phyloP scores from a whole-genome alignment of 176 grass and related monocot genomes.

The Urochloa ruziziensis region DNA sequence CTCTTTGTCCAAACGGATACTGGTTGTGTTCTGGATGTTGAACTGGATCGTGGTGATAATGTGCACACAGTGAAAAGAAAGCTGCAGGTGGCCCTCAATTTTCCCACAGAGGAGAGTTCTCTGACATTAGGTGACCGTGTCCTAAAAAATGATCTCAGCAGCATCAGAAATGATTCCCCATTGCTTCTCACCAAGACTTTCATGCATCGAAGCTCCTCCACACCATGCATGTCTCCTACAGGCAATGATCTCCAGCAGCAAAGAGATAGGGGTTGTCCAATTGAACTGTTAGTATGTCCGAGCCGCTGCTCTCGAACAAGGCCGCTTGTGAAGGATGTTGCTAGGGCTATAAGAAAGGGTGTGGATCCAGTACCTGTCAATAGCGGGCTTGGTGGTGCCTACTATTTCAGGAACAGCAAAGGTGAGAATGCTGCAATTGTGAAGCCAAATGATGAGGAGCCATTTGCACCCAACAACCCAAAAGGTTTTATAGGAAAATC shows the following conservation, averaged over 20 bases:
- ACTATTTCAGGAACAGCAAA: slow-evolving; percentile 68
- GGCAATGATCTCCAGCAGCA: slow-evolving; percentile 56
- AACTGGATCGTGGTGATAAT: slow-evolving; percentile 62
- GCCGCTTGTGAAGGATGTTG: slow-evolving; percentile 71
- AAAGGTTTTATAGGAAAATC: slow-evolving; percentile 75
- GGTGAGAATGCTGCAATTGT: slow-evolving; percentile 72
- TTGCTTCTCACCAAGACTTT: slow-evolving; percentile 66
- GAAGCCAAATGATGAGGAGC: slow-evolving; percentile 83
- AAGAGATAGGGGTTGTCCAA: slow-evolving; percentile 47
- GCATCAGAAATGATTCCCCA: slow-evolving; percentile 58
- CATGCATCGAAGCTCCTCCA: slow-evolving; percentile 77
- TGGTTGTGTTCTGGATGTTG: slow-evolving; percentile 57
- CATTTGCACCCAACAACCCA: slow-evolving; percentile 83
- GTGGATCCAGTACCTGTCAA: slow-evolving; percentile 54
- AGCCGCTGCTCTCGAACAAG: slow-evolving; percentile 40
- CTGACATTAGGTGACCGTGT: slow-evolving; percentile 67
- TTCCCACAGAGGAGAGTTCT: slow-evolving; percentile 64
- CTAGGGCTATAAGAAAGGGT: slow-evolving; percentile 58
- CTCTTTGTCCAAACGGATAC: slow-evolving; percentile 68
- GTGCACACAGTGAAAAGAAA: slow-evolving; percentile 74
- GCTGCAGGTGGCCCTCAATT: slow-evolving; percentile 65
- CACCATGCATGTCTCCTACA: slow-evolving; percentile 62
- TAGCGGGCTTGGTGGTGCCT: slow-evolving; percentile 74
- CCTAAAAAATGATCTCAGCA: slow-evolving; percentile 75
- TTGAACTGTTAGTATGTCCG: slow-evolving; percentile 63